Base-by-base conservation (phyloP, 768 basidiomycete species). In the Pluteus cervinus region DNA sequence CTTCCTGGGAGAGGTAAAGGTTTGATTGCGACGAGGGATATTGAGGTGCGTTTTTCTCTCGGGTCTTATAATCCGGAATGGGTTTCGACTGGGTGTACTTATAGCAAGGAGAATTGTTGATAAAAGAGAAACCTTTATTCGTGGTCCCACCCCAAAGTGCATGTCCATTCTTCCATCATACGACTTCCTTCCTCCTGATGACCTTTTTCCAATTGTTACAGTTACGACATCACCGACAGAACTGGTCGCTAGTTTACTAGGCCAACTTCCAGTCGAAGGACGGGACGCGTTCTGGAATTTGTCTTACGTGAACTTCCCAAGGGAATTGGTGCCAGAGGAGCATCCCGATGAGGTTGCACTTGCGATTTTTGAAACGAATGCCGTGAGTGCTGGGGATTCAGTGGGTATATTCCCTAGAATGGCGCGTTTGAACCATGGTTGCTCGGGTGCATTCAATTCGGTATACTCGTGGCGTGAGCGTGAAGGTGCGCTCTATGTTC, bases 401-500 rank as follows among this genome's bases (percentile, higher is more conserved):
- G 72, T 73, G 3, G 81, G 79, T 1, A 62, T 85, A n/a, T 83
- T 82, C 52, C 79, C 79, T n/a, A 61, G 53, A 15, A 79, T 76
- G 68, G 77, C 79, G 9, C 64, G 81, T 29, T 45, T 83, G 42
- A 85, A 85, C 46, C 81, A 83, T 44, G 81, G 76, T 0, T 83
- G 81, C 49, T 73, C 79, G 3, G 63, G 68, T 37, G 77, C 77
- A 5, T 83, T 85, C 60, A 82, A 82, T 53, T 66, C 64, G 4
- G 75, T 82, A 9, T 83, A 83, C 49, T 64, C 64, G 0, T 83
- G 74, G 74, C 61, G 76, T 34, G 66, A 71, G 29, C 50, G 58
- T 20, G 75, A 77, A 39, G 51, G 56, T 8, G 55, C 56, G 3
- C 47, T 81, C 15, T 68, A 76, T 24, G 73, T 83, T 4, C 63